phyloP scores from a whole-genome alignment of 2,329 filamentous ascomycete genomes.

The Pseudogymnoascus sp. region DNA sequence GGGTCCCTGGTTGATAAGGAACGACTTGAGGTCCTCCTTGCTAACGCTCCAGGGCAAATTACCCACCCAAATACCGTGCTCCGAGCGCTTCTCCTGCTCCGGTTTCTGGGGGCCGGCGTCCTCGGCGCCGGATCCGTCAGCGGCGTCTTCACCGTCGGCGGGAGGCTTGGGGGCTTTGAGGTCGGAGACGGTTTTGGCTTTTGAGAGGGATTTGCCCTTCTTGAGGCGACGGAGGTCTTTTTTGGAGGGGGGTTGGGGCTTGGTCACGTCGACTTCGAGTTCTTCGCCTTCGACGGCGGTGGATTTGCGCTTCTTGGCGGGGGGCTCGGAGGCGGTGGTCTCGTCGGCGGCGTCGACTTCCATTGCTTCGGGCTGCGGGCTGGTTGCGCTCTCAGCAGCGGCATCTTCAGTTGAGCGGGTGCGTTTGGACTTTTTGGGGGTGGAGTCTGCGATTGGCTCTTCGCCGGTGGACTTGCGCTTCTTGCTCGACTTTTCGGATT shows the following conservation, averaged over 20 bases:
- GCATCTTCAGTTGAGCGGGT: not conserved
- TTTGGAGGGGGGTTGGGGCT: constrained; percentile 93
- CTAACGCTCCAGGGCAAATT: constrained; percentile 84
- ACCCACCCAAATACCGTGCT: constrained; percentile 89
- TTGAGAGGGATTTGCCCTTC: constrained; percentile 59
- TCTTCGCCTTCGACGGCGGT: constrained; percentile 45
- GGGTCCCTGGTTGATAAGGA: constrained; percentile 67
- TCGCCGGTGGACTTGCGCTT: constrained; percentile 41
- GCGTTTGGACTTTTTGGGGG: not conserved
- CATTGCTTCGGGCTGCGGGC: constrained; percentile 10
- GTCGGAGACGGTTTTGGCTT: constrained; percentile 36
- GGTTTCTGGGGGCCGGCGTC: constrained; percentile 27
- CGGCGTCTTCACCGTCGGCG: constrained; percentile 29
- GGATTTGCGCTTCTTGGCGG: constrained; percentile 62
- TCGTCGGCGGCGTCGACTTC: not conserved
- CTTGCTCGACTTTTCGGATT: constrained; percentile 25
- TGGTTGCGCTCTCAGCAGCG: constrained; percentile 3
- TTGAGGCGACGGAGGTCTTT: constrained; percentile 85
- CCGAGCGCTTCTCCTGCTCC: constrained; percentile 55
- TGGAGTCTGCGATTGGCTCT: not conserved
- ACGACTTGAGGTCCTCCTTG: constrained; percentile 65
- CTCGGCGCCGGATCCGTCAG: constrained; percentile 17
- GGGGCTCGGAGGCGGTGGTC: constrained; percentile 12
- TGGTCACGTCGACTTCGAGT: constrained; percentile 80
- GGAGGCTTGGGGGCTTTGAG: constrained; percentile 31